A percentile compares a stretch with the other conserved stretches of the same genome.
Conservation (phyloP, 371 early-diverging fungal species). For the Cladochytrium tenue region DNA sequence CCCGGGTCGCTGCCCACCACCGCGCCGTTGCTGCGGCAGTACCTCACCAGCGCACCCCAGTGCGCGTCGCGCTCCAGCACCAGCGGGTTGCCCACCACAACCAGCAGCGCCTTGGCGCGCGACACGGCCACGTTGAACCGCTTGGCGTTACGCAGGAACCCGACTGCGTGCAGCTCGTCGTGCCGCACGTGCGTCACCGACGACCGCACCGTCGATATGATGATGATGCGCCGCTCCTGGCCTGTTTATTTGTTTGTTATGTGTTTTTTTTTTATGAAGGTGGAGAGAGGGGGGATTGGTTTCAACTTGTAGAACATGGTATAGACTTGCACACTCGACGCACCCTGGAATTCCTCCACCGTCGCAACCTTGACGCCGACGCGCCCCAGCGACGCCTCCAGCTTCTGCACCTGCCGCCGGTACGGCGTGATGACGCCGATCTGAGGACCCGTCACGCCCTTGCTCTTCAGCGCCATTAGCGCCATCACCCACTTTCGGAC, state of each 20-base stretch:
- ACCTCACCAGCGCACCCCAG: slow-evolving; percentile 19
- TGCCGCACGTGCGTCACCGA: slow-evolving; percentile 36
- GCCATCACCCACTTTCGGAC: slow-evolving; percentile 4
- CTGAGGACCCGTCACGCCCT: neutral
- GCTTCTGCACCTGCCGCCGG: slow-evolving; percentile 25
- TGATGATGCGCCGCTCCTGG: slow-evolving; percentile 47
- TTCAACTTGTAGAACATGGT: too few relatives aligned
- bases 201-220: slow-evolving; percentile 49
- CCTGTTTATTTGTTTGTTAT: slow-evolving; percentile 33
- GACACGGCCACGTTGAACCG: slow-evolving; percentile 58
- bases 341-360: slow-evolving; percentile 30
- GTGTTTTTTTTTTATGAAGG: too few relatives aligned
- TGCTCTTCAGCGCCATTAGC: neutral
- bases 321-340: neutral
- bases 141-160: slow-evolving; percentile 49
- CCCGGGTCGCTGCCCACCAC: neutral
- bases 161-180: slow-evolving; percentile 46
- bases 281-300: too few relatives aligned
- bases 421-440: slow-evolving; percentile 17
- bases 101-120: slow-evolving; percentile 36
- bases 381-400: neutral
- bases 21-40: slow-evolving; percentile 5
- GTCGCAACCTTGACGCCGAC: slow-evolving; percentile 16
- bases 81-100: slow-evolving; percentile 25
- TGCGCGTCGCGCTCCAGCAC: slow-evolving; percentile 15